phyloP scores from a whole-genome alignment of 129 eudicot species.

The Flaveria trinervia region DNA sequence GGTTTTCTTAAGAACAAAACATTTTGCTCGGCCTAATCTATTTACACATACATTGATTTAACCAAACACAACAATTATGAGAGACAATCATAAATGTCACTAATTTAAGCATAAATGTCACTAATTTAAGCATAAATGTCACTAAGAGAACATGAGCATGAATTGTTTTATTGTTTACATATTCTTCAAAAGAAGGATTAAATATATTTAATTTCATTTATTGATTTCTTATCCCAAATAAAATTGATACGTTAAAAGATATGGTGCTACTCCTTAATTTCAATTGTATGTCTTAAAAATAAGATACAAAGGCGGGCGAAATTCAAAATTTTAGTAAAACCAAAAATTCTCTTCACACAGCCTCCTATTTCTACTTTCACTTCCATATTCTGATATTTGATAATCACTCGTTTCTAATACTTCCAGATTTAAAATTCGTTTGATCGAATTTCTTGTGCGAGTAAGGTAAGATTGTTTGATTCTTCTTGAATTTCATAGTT shows the following conservation, averaged over 20 bases:
- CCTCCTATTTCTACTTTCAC: constrained; percentile 19
- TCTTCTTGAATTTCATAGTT: not conserved
- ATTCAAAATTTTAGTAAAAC: constrained; percentile 27
- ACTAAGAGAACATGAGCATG: no score
- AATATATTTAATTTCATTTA: no score
- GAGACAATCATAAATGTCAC: no score
- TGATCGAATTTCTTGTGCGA: not conserved
- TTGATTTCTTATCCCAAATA: no score
- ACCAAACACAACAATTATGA: no score
- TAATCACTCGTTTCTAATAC: constrained; percentile 9
- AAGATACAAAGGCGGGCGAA: constrained; percentile 37
- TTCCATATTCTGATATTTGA: constrained; percentile 13
- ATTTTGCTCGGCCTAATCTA: no score
- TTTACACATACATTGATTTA: no score
- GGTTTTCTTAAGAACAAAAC: no score
- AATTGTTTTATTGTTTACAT: no score
- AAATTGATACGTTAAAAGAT: not conserved
- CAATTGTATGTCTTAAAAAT: not conserved
- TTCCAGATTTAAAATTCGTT: not conserved
- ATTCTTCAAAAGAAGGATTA: no score
- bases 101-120: no score
- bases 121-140: no score
- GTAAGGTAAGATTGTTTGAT: constrained; percentile 25
- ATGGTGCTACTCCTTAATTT: not conserved
- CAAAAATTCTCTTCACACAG: not conserved